phyloP scores from a whole-genome alignment of 2,329 filamentous ascomycete species.

The Mariannaea sp. region DNA sequence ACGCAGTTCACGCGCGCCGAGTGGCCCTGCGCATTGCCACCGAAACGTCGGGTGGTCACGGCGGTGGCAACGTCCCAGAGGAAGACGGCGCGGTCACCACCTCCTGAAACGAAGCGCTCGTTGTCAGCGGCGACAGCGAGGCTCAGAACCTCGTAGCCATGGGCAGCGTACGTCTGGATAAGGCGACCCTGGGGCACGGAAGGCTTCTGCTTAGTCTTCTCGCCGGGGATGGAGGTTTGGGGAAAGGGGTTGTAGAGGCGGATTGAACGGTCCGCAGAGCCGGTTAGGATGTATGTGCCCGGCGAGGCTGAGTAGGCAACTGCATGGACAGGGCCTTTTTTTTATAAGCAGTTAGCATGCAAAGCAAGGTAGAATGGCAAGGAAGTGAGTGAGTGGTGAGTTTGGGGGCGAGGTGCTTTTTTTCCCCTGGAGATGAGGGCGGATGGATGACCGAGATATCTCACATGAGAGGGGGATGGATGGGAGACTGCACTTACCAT shows the following conservation, averaged over 20 bases:
- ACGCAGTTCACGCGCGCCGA: conserved; percentile 77
- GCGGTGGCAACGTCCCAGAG: conserved; percentile 91
- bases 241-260: conserved; percentile 81
- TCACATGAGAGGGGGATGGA: neutral
- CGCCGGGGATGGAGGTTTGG: conserved; percentile 45
- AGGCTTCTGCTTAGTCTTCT: conserved; percentile 35
- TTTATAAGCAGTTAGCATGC: conserved; percentile 21
- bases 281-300: conserved; percentile 80
- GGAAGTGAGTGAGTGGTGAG: neutral
- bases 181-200: conserved; percentile 59
- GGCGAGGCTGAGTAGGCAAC: conserved; percentile 73
- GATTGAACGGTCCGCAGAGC: conserved; percentile 82
- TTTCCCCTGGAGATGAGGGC: too few relatives aligned
- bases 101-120: conserved; percentile 81
- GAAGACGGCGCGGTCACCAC: conserved; percentile 89
- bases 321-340: conserved; percentile 72
- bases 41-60: conserved; percentile 76
- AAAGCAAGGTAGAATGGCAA: neutral
- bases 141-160: conserved; percentile 90
- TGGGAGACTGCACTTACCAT: conserved; percentile 49
- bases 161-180: conserved; percentile 86
- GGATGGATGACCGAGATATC: neutral
- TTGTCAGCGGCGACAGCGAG: conserved; percentile 78
- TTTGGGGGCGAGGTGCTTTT: conserved; percentile 23
- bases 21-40: conserved; percentile 65